Base-by-base conservation (phyloP, 2,329 filamentous ascomycete species). In the Colletotrichum filicis region DNA sequence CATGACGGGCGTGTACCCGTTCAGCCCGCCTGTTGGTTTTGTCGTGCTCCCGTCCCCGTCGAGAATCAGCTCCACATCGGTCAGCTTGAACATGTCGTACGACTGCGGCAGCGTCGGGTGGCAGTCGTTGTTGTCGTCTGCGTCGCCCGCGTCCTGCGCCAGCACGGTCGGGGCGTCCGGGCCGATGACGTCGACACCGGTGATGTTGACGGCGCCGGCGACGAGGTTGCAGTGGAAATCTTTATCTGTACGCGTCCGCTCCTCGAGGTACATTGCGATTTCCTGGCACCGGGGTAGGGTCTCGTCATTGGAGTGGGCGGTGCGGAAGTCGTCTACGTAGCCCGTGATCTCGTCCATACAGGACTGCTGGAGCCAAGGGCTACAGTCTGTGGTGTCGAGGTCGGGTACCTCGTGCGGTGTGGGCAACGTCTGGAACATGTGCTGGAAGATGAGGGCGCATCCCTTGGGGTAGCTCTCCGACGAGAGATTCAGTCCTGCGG, bases 331-430 rank as follows among this genome's bases (percentile, higher is more conserved):
- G 66, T 73, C 71, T 2, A 73, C 71, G 56, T 73, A 73, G 46
- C 71, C 71, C 30, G 71, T 73, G 66, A 73, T 73, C 71, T 73
- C 71, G 66, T 73, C 71, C 71, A 73, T 73, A 67, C 71, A 73
- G 52, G 66, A 70, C 61, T 73, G 71, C 71, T 73, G 71, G 60
- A 73, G 67, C 71, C 71, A 73, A 5, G 71, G 28, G 22, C 66
- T 71, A 60, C 71, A 73, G 56, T 73, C 71, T 12, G 71, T 73
- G n/a, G 71, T 71, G 30, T 73, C 71, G 26, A 26, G 28, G 56
- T 73, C 71, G 1, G 61, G 53, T 1, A 73, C 71, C 66, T 73
- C 71, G 67, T 73, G 71, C 32, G 66, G 60, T 26, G 70, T 73
- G 42, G 71, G 71, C 11, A 73, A 46, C 4, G 71, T 73, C 60